Evolutionary conservation across 495 filamentous ascomycete species (phyloP), one percentile per base, ranked within the genome.

Genomic region (Patellaria atrata): DNA sequence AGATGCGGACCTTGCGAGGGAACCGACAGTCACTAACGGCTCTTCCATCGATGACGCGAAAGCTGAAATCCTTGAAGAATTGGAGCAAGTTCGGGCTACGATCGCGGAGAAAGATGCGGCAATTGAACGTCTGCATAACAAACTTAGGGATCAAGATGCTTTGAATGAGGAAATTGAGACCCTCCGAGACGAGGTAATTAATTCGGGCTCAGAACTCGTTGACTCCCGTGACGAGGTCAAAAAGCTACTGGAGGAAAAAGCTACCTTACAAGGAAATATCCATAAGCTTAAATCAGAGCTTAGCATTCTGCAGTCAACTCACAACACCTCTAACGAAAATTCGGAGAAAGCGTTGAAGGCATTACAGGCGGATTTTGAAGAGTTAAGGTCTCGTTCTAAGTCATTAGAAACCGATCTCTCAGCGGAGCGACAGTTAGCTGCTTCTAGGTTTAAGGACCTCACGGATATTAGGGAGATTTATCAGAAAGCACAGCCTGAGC

Each of bases 91-190:
- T n/a, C n/a, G n/a, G n/a, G n/a, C n/a, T n/a, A n/a, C 79, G 37
- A 40, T 91, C 8, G 58, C 63, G n/a, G 64, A 77, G 18, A 91
- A 87, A 45, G 77, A 84, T 38, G 58, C 57, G 9, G 68, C 67
- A 2, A 82, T 92, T 36, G 73, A 79, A 14, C 60, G 58, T 11
- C 60, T 91, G 7, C 63, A 66, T 8, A 61, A 62, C 15, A 80
- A 79, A 50, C 53, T 77, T 15, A 79, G 77, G 53, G 70, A 76
- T 13, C 71, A 84, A 38, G 83, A 89, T n/a, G 77, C 75, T 10
- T 56, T 93, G 21, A 67, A 67, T 27, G 87, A 94, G 44, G 84
- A 94, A 53, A 78, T 93, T 37, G 87, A 93, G 51, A 70, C 67
- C 10, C 61, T 94, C 35, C 73, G 73, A 23, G 82, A 94, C 26